phyloP scores from a whole-genome alignment of 345 rosid genomes.

The Aquilaria sinensis region DNA sequence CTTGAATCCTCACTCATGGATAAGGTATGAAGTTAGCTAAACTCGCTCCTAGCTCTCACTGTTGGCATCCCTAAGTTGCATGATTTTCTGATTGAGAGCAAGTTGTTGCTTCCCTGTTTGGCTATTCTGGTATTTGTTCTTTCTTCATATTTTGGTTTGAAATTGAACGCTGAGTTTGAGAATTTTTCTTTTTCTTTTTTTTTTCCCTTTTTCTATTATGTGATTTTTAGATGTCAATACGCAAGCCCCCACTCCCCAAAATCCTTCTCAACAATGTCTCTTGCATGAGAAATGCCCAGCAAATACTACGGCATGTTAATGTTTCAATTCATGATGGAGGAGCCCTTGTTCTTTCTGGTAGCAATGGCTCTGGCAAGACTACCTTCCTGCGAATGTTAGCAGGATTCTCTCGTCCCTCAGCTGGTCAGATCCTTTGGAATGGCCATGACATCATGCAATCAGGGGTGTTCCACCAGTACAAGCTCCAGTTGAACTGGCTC shows the following conservation, averaged over 20 bases:
- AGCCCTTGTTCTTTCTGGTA: conserved; percentile 71
- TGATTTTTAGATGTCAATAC: conserved; percentile 36
- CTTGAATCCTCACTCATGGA: too few relatives aligned
- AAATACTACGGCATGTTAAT: conserved; percentile 68
- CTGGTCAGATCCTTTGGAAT: conserved; percentile 88
- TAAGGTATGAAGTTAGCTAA: too few relatives aligned
- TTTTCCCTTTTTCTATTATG: not conserved
- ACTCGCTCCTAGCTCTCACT: too few relatives aligned
- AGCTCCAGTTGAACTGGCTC: conserved; percentile 89
- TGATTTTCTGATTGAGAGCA: too few relatives aligned
- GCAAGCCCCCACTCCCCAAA: conserved; percentile 59
- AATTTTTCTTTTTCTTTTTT: conserved; percentile 2
- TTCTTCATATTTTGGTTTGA: too few relatives aligned
- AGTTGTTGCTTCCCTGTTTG: too few relatives aligned
- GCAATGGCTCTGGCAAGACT: conserved; percentile 76
- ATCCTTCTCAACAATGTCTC: conserved; percentile 81
- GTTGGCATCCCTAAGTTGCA: too few relatives aligned
- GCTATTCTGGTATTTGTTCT: too few relatives aligned
- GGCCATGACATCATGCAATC: conserved; percentile 72
- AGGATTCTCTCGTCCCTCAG: conserved; percentile 79
- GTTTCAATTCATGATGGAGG: conserved; percentile 77
- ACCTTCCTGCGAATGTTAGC: conserved; percentile 85
- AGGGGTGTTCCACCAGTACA: conserved; percentile 85
- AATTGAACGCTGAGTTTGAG: not conserved
- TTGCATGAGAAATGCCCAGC: conserved; percentile 92